A percentile compares a stretch with the other conserved stretches of the same genome.
phyloP scores from a whole-genome alignment of 2,329 filamentous ascomycete genomes.

The Aspergillus neotritici region DNA sequence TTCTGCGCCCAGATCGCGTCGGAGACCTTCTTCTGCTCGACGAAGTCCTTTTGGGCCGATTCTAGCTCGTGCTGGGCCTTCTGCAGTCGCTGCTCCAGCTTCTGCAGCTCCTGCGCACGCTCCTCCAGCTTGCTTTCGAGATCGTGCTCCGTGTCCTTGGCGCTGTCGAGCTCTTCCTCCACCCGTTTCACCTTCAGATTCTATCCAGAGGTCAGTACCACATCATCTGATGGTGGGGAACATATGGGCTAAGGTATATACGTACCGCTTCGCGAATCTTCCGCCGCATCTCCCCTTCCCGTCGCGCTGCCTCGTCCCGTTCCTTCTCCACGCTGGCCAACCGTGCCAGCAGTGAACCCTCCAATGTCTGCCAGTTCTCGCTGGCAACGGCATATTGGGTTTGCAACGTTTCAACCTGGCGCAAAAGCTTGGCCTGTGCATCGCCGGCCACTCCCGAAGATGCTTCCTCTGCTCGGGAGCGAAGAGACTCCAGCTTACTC shows the following conservation, averaged over 20 bases:
- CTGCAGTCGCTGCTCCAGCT: constrained; percentile 35
- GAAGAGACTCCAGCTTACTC: constrained; percentile 81
- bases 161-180: constrained; percentile 76
- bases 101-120: constrained; percentile 56
- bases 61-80: constrained; percentile 57
- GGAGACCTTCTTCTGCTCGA: constrained; percentile 54
- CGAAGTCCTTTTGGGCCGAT: constrained; percentile 52
- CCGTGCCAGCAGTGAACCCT: constrained; percentile 74
- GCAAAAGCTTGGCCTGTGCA: constrained; percentile 78
- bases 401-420: constrained; percentile 92
- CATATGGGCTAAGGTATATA: constrained; percentile 8
- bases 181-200: constrained; percentile 61
- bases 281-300: constrained; percentile 80
- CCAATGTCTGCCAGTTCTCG: constrained; percentile 96
- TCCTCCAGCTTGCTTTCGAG: constrained; percentile 54
- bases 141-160: constrained; percentile 43
- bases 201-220: constrained; percentile 34
- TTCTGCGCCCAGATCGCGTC: constrained; percentile 54
- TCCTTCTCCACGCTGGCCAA: constrained; percentile 79
- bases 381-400: constrained; percentile 91
- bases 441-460: constrained; percentile 77
- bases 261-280: constrained; percentile 81
- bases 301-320: constrained; percentile 73
- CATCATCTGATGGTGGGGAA: not conserved
- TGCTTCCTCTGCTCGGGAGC: constrained; percentile 79